Evolutionary conservation across 345 rosid species (phyloP).

Genomic region (Boechera divaricarpa): DNA sequence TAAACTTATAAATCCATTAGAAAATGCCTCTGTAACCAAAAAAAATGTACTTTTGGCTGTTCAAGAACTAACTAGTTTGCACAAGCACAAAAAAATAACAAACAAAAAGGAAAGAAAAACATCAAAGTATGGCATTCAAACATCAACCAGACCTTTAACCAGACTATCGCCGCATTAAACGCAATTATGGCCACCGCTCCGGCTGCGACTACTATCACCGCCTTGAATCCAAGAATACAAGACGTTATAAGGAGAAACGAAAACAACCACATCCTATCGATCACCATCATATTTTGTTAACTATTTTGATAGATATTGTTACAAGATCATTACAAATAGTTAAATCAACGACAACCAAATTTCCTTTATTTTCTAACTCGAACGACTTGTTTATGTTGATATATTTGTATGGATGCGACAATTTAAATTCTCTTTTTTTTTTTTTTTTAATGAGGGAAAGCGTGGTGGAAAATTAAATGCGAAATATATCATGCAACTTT

Average conservation of each 20-base stretch:
- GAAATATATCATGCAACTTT: conserved; percentile 10
- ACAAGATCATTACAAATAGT: background rate
- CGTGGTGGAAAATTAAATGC: conserved; percentile 33
- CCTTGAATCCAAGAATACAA: conserved; percentile 33
- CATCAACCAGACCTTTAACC: conserved; percentile 27
- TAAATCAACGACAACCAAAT: conserved; percentile 4
- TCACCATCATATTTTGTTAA: conserved; percentile 9
- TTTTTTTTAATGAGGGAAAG: background rate
- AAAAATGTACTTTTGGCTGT: background rate
- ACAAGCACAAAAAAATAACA: conserved; percentile 6
- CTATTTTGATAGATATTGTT: background rate
- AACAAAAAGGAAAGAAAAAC: conserved; percentile 27
- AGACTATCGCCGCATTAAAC: conserved; percentile 26
- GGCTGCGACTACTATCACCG: conserved; percentile 9
- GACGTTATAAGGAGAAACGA: conserved; percentile 15
- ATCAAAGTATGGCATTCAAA: conserved; percentile 21
- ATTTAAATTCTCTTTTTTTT: background rate
- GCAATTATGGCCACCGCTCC: conserved; percentile 8
- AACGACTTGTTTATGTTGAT: conserved; percentile 16
- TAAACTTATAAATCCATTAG: background rate
- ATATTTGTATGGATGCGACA: conserved; percentile 11
- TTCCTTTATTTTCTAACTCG: background rate
- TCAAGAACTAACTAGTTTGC: background rate
- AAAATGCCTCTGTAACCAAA: background rate
- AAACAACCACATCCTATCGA: conserved; percentile 4